Conservation (phyloP, 805 yeast species). For the Komagataella phaffii region DNA sequence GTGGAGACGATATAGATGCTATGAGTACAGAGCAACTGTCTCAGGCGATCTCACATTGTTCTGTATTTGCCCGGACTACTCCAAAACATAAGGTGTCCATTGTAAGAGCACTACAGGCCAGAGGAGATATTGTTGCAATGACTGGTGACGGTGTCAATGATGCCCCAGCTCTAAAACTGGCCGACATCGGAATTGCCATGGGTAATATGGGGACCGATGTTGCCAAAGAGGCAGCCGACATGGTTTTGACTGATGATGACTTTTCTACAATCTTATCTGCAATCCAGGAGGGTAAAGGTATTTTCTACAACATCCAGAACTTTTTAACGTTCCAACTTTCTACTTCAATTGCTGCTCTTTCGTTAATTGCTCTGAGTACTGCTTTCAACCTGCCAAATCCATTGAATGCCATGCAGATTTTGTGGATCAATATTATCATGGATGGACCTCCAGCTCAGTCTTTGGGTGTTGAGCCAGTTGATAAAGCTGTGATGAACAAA, state of each 20-base stretch:
- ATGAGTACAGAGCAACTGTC: constrained; percentile 65
- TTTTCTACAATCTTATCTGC: constrained; percentile 89
- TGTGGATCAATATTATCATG: constrained; percentile 96
- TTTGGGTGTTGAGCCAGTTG: constrained; percentile 94
- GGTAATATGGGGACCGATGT: constrained; percentile 98
- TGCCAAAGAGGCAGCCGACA: constrained; percentile 97
- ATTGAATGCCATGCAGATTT: constrained; percentile 93
- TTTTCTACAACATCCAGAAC: constrained; percentile 88
- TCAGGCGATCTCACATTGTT: constrained; percentile 65
- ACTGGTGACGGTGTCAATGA: constrained; percentile 99
- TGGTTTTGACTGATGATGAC: constrained; percentile 94
- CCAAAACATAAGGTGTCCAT: constrained; percentile 89
- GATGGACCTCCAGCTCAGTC: constrained; percentile 99
- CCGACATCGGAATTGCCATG: constrained; percentile 98
- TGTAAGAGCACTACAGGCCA: constrained; percentile 76
- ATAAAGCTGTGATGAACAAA: constrained; percentile 85
- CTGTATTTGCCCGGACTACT: constrained; percentile 88
- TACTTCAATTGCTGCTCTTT: constrained; percentile 89
- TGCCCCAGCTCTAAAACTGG: constrained; percentile 93
- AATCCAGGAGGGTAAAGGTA: constrained; percentile 95
- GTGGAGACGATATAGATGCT: constrained; percentile 71
- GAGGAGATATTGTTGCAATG: constrained; percentile 96
- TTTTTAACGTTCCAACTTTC: constrained; percentile 92
- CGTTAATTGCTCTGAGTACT: constrained; percentile 79
- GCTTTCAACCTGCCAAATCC: constrained; percentile 86